phyloP scores from a whole-genome alignment of 23 red algal species.

The Cyanidiococcus yangmingshanensis region DNA sequence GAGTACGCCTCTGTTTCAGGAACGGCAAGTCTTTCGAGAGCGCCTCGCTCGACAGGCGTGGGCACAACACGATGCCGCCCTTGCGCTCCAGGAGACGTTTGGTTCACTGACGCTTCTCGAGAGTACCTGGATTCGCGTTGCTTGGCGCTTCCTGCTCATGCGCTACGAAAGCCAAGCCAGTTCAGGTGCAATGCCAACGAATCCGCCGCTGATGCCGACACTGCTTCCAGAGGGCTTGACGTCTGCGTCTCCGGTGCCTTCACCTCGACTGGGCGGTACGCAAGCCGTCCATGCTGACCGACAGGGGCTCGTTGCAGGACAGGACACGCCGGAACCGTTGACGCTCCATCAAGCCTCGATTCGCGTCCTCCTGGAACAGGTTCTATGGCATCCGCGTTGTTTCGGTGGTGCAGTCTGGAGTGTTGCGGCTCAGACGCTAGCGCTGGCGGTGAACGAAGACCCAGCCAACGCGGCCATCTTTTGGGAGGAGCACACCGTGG shows the following conservation, averaged over 20 bases:
- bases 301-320: background rate
- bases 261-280: background rate
- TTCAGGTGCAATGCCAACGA: background rate
- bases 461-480: constrained; percentile 1
- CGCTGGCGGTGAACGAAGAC: background rate
- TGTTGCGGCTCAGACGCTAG: background rate
- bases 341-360: background rate
- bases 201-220: background rate
- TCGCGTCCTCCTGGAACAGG: background rate
- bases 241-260: background rate
- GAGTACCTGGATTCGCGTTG: background rate
- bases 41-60: background rate
- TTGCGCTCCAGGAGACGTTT: background rate
- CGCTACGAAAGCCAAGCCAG: background rate
- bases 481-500: constrained; percentile 4
- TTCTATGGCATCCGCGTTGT: background rate
- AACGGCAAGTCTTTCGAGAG: no score
- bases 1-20: background rate
- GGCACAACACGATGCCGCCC: background rate
- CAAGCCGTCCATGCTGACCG: background rate
- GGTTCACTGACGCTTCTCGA: background rate
- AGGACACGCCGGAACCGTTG: background rate
- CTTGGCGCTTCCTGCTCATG: background rate
- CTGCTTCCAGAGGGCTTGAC: background rate
- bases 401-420: constrained; percentile 14